A percentile compares a stretch with the other conserved stretches of the same genome.
Conservation (phyloP, 108 stramenopile species). For the Cyclotella cryptica region DNA sequence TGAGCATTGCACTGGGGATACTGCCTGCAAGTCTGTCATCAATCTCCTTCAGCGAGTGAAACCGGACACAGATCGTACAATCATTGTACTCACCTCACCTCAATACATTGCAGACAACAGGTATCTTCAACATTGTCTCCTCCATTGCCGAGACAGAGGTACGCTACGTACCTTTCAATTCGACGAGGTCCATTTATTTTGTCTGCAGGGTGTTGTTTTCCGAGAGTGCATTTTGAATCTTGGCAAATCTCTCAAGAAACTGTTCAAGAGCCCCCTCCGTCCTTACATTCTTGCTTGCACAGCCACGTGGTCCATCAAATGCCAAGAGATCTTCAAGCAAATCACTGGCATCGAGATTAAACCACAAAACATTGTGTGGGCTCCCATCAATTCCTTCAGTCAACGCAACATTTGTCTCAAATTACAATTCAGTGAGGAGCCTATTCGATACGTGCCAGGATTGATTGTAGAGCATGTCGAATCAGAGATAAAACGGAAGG, state of each 20-base stretch:
- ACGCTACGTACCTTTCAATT: too few species aligned
- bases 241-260: not conserved
- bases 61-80: not conserved
- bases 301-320: not conserved
- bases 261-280: not conserved
- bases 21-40: too few species aligned
- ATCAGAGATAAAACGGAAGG: too few species aligned
- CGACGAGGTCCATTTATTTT: too few species aligned
- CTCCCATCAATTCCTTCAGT: not conserved
- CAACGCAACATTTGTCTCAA: too few species aligned
- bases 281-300: constrained; percentile 1
- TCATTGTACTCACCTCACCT: not conserved
- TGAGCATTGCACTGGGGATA: not conserved
- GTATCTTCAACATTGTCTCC: too few species aligned
- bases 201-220: too few species aligned
- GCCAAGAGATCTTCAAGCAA: not conserved
- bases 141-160: too few species aligned
- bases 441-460: not conserved
- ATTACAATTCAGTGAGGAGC: not conserved
- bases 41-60: not conserved
- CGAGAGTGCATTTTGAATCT: not conserved
- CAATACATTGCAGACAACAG: not conserved
- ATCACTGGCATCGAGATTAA: not conserved
- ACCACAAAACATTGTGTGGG: not conserved
- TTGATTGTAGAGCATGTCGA: not conserved